Evolutionary conservation across 2,329 filamentous ascomycete species (phyloP).

Genomic region (Colletotrichum caudatum): DNA sequence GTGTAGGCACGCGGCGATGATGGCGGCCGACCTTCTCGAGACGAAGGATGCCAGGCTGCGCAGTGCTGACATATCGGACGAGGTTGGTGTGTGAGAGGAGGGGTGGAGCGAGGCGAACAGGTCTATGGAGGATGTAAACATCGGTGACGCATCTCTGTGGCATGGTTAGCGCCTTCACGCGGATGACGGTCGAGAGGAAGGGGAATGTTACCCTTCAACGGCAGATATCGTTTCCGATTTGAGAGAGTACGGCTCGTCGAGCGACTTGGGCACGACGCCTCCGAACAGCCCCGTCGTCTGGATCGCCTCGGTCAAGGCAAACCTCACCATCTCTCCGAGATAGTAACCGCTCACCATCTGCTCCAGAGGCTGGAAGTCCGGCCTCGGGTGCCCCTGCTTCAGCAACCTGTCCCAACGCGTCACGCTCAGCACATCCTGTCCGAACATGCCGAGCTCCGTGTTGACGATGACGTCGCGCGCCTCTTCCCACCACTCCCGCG

Average conservation of each 20-base stretch:
- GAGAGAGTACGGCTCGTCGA: conserved; percentile 67
- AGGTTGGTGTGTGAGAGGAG: conserved; percentile 54
- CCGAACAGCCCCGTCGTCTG: conserved; percentile 66
- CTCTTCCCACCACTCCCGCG: conserved; percentile 66
- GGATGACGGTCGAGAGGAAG: neutral
- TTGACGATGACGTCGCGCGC: conserved; percentile 75
- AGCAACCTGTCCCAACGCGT: conserved; percentile 72
- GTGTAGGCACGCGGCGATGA: conserved; percentile 70
- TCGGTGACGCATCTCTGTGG: conserved; percentile 58
- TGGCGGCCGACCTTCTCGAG: conserved; percentile 68
- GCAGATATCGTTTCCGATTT: conserved; percentile 71
- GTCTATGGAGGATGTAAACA: conserved; percentile 58
- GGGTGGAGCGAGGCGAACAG: conserved; percentile 65
- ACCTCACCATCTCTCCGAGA: conserved; percentile 72
- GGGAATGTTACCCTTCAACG: conserved; percentile 63
- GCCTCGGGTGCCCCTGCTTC: conserved; percentile 64
- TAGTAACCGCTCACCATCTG: conserved; percentile 75
- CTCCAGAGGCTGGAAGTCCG: conserved; percentile 72
- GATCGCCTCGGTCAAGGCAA: conserved; percentile 70
- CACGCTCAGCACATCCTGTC: conserved; percentile 66
- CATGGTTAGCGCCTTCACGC: conserved; percentile 2
- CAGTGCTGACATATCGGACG: conserved; percentile 64
- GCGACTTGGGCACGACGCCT: conserved; percentile 66
- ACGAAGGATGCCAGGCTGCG: conserved; percentile 66
- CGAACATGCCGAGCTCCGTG: conserved; percentile 77